Conservation (phyloP, 202 grass and related monocot species). For the Saccharum hybrid region DNA sequence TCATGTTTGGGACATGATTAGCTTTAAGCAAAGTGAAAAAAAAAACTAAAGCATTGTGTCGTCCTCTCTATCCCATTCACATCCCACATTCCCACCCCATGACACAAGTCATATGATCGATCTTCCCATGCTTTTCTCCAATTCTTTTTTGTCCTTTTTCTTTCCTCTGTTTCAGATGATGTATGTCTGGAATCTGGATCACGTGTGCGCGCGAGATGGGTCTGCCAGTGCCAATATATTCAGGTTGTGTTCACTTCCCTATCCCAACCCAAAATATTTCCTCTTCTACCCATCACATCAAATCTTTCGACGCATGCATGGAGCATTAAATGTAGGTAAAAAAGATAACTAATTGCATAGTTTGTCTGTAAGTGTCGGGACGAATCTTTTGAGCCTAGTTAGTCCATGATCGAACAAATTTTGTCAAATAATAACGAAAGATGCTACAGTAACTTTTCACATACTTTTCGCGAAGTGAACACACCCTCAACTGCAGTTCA, state of each 20-base stretch:
- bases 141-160: constrained; percentile 14
- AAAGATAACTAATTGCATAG: too few species aligned
- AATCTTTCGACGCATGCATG: too few species aligned
- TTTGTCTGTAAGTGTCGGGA: too few species aligned
- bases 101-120: constrained; percentile 5
- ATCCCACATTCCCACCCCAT: not conserved
- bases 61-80: not conserved
- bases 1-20: constrained; percentile 46
- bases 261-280: too few species aligned
- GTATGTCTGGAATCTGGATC: constrained; percentile 5
- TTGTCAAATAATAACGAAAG: too few species aligned
- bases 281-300: too few species aligned
- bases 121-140: constrained; percentile 29
- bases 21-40: constrained; percentile 56
- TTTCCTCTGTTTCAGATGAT: constrained; percentile 18
- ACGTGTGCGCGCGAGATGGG: constrained; percentile 12
- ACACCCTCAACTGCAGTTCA: not conserved
- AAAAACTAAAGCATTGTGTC: not conserved
- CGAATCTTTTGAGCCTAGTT: too few species aligned
- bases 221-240: not conserved
- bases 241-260: too few species aligned
- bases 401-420: too few species aligned
- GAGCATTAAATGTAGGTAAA: too few species aligned
- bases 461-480: too few species aligned
- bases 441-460: too few species aligned